Percentiles rank a stretch among this genome's conserved stretches.
These are phyloP conservation scores for Phytophthora sojae DNA, from an alignment of 352 stramenopile genomes.

Conservation along the genomic window DNA sequence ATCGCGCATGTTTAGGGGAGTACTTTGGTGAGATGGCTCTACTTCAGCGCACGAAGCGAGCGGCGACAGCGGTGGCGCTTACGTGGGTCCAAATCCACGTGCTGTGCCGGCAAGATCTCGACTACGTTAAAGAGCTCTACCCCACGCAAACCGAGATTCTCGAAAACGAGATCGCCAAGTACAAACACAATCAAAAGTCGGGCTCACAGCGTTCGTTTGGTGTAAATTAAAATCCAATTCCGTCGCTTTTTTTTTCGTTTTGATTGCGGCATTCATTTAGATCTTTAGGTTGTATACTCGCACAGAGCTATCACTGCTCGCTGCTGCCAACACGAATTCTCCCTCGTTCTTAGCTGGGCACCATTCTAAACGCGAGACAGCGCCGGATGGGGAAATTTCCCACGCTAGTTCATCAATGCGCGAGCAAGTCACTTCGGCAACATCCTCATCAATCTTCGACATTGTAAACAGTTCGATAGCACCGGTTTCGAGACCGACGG, in stretches of 20 bases:
- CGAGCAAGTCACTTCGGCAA: constrained; percentile 5
- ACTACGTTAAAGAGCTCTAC: constrained; percentile 73
- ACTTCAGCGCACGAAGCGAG: constrained; percentile 68
- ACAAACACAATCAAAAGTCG: constrained; percentile 44
- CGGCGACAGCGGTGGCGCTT: constrained; percentile 69
- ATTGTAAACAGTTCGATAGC: constrained; percentile 50
- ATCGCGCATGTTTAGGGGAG: too few relatives aligned
- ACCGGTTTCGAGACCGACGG: constrained; percentile 69
- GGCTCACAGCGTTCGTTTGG: not conserved
- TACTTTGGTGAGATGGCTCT: constrained; percentile 86
- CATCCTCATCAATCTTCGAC: not conserved
- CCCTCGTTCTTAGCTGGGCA: constrained; percentile 11
- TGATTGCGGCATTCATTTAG: not conserved
- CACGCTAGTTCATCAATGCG: constrained; percentile 30
- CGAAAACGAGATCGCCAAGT: constrained; percentile 81
- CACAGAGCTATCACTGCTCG: constrained; percentile 63
- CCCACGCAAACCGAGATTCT: constrained; percentile 61
- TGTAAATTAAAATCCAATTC: not conserved
- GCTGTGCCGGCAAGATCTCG: constrained; percentile 61
- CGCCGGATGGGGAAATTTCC: constrained; percentile 40
- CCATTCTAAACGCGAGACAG: constrained; percentile 65
- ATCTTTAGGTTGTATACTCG: constrained; percentile 49
- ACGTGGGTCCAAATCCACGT: constrained; percentile 85
- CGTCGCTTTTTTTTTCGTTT: not conserved
- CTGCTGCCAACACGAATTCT: constrained; percentile 40